These are phyloP conservation scores for Verticillium zaregamsianum DNA, from an alignment of 2,329 filamentous ascomycete species.

Conservation along the genomic window DNA sequence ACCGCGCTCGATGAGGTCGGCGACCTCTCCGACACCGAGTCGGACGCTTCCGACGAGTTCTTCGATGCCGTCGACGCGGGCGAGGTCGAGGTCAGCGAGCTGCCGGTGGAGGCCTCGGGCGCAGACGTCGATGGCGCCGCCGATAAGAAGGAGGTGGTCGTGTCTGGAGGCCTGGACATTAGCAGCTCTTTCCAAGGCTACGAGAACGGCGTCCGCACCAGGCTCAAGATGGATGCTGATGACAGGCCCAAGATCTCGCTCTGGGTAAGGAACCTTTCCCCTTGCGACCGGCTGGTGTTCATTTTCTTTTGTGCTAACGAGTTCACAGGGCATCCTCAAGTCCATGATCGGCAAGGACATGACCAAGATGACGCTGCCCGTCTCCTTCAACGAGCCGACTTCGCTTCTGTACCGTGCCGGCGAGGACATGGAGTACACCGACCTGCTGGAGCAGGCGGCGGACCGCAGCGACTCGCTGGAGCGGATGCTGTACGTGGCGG, in stretches of 20 bases:
- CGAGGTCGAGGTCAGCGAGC: conserved; percentile 74
- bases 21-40: conserved; percentile 74
- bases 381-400: conserved; percentile 98
- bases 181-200: conserved; percentile 81
- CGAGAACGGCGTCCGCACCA: conserved; percentile 77
- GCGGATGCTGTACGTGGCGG: conserved; percentile 88
- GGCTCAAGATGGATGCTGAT: conserved; percentile 85
- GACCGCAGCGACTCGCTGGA: conserved; percentile 84
- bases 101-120: conserved; percentile 38
- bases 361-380: conserved; percentile 98
- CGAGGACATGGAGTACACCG: conserved; percentile 97
- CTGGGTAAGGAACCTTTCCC: conserved; percentile 65
- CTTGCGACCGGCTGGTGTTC: not conserved
- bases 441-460: conserved; percentile 84
- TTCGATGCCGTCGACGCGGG: conserved; percentile 96
- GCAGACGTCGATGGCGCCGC: conserved; percentile 7
- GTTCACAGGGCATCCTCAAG: conserved; percentile 78
- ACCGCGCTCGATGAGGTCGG: conserved; percentile 67
- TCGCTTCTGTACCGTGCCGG: conserved; percentile 91
- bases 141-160: conserved; percentile 39
- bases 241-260: conserved; percentile 90
- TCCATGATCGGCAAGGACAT: conserved; percentile 99
- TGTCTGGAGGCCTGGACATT: conserved; percentile 56
- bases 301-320: conserved; percentile 17
- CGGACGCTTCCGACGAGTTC: conserved; percentile 78